Evolutionary conservation across 768 basidiomycete genomes (phyloP).

Genomic region (Nidularia pulvinata): DNA sequence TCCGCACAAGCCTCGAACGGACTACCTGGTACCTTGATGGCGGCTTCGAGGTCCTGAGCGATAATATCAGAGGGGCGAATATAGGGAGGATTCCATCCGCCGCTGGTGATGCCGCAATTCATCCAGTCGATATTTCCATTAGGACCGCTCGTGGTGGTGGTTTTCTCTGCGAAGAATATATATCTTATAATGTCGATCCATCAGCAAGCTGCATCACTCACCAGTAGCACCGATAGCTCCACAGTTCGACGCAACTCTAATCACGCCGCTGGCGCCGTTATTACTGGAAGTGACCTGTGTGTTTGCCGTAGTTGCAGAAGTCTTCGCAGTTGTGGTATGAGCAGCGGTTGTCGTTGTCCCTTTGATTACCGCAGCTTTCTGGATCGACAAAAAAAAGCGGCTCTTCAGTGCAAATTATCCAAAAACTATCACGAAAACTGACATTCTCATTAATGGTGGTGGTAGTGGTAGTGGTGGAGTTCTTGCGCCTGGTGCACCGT

Average conservation of each 20-base stretch:
- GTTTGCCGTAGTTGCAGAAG: conserved; percentile 1
- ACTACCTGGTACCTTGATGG: conserved; percentile 44
- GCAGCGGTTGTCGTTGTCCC: conserved; percentile 5
- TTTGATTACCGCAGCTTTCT: conserved; percentile 1
- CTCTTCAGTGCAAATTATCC: not conserved
- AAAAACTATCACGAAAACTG: not conserved
- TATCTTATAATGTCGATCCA: not conserved
- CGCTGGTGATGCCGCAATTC: conserved; percentile 68
- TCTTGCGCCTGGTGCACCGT: conserved; percentile 17
- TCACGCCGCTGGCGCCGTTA: not conserved
- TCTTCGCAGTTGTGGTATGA: conserved; percentile 2
- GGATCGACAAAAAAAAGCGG: not conserved
- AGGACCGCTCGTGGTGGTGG: conserved; percentile 54
- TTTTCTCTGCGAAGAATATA: conserved; percentile 31
- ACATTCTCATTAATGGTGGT: not conserved
- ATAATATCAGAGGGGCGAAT: conserved; percentile 53
- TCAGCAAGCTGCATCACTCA: conserved; percentile 15
- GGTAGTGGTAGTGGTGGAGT: not conserved
- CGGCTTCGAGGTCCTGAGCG: conserved; percentile 40
- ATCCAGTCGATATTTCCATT: conserved; percentile 77
- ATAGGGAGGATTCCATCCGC: conserved; percentile 73
- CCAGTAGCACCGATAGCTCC: conserved; percentile 43
- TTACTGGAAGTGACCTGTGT: conserved; percentile 5
- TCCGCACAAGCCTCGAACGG: conserved; percentile 61
- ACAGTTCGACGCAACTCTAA: conserved; percentile 21